phyloP scores from a whole-genome alignment of 2,329 filamentous ascomycete species.

The Pseudocercospora pini-densiflorae region DNA sequence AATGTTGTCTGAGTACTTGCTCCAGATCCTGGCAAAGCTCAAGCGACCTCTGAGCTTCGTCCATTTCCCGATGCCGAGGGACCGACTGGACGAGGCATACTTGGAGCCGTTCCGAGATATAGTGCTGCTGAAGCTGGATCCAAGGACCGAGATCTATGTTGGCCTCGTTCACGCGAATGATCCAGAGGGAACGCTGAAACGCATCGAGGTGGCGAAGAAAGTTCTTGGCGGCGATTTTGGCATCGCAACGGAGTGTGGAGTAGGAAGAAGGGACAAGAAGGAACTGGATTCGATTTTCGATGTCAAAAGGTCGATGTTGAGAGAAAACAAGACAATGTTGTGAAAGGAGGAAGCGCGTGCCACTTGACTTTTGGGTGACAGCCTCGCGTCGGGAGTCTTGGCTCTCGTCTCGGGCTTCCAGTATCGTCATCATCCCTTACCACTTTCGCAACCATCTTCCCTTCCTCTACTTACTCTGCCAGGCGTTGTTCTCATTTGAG shows the following conservation, averaged over 20 bases:
- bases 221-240: constrained; percentile 37
- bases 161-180: constrained; percentile 48
- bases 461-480: no score
- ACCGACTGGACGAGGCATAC: constrained; percentile 38
- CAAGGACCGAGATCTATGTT: constrained; percentile 43
- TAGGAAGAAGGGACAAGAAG: neutral
- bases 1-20: constrained; percentile 41
- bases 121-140: constrained; percentile 32
- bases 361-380: no score
- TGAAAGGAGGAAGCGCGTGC: no score
- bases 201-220: constrained; percentile 39
- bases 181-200: constrained; percentile 42
- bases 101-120: constrained; percentile 43
- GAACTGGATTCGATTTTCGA: constrained; percentile 54
- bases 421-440: no score
- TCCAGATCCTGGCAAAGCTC: constrained; percentile 35
- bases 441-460: no score
- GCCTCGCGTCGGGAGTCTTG: no score
- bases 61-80: constrained; percentile 49
- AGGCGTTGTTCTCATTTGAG: no score
- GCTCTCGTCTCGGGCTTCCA: no score
- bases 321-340: neutral
- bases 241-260: neutral
- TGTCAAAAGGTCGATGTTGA: neutral
- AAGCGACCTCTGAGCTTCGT: constrained; percentile 44